Conservation (phyloP, 1,284 basidiomycete genomes). For the Tausonia pullulans region DNA sequence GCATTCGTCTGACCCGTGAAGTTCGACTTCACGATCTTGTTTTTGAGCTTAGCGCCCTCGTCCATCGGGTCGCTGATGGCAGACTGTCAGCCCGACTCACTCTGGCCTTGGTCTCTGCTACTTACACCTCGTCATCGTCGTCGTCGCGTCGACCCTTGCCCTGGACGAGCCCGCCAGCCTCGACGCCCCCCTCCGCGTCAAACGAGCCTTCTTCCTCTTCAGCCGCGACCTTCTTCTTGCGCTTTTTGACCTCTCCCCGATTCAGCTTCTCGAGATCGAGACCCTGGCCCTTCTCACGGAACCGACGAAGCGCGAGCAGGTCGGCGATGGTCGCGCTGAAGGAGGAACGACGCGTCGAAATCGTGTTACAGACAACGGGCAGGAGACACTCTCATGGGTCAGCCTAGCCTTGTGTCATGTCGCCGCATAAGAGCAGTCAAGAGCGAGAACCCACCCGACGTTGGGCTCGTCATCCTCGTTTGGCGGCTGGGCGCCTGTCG, state of each 20-base stretch:
- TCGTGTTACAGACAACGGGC: neutral
- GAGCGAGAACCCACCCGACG: constrained; percentile 14
- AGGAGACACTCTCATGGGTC: neutral
- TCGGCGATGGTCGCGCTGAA: constrained; percentile 50
- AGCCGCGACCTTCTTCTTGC: constrained; percentile 40
- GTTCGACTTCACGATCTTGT: constrained; percentile 57
- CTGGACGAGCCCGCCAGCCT: constrained; percentile 38
- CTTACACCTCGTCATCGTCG: too few species aligned
- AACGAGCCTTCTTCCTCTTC: constrained; percentile 31
- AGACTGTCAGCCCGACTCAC: neutral
- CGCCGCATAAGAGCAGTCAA: neutral
- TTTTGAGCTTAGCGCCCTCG: constrained; percentile 52
- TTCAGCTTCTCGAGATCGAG: constrained; percentile 78
- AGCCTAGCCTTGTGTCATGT: too few species aligned
- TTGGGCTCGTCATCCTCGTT: constrained; percentile 10
- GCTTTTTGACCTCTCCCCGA: constrained; percentile 67
- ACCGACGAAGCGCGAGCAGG: constrained; percentile 68
- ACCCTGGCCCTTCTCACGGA: constrained; percentile 62
- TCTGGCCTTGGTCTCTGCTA: too few species aligned
- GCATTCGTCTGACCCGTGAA: constrained; percentile 95
- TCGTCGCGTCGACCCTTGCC: constrained; percentile 5
- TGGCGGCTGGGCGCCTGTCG: neutral
- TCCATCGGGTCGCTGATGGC: constrained; percentile 38
- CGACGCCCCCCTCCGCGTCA: constrained; percentile 35
- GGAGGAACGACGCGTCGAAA: neutral